phyloP scores from a whole-genome alignment of 176 grass and related monocot species.

The Aechmea fasciata region DNA sequence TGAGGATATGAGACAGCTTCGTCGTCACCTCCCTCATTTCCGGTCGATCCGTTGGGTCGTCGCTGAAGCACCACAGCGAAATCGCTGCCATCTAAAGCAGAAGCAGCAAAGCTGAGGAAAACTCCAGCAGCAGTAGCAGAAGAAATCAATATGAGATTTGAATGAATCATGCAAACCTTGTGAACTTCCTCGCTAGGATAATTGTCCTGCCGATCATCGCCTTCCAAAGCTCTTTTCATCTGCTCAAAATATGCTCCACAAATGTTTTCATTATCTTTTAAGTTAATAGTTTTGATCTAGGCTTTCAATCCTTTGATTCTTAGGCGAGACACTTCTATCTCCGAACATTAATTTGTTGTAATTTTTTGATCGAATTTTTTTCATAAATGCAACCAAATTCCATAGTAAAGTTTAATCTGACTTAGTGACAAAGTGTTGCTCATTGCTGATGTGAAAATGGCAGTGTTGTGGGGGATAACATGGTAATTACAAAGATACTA shows the following conservation, averaged over 20 bases:
- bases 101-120: background rate
- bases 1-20: conserved; percentile 33
- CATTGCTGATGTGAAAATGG: no score
- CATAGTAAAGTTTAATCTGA: no score
- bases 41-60: conserved; percentile 39
- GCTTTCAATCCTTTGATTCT: no score
- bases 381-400: no score
- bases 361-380: no score
- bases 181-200: conserved; percentile 48
- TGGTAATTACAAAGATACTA: no score
- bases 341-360: no score
- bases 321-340: no score
- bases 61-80: conserved; percentile 46
- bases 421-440: no score
- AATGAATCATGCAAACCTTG: conserved; percentile 30
- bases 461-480: no score
- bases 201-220: conserved; percentile 29
- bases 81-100: conserved; percentile 36
- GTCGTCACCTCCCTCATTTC: conserved; percentile 51
- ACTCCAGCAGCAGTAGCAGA: background rate
- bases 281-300: no score
- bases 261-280: background rate
- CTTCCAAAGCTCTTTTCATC: conserved; percentile 45
- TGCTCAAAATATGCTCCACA: conserved; percentile 9
- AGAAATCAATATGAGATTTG: background rate